A percentile compares a stretch with the other conserved stretches of the same genome.
Evolutionary conservation across 768 basidiomycete species (phyloP).

Genomic region (Trametes gibbosa): DNA sequence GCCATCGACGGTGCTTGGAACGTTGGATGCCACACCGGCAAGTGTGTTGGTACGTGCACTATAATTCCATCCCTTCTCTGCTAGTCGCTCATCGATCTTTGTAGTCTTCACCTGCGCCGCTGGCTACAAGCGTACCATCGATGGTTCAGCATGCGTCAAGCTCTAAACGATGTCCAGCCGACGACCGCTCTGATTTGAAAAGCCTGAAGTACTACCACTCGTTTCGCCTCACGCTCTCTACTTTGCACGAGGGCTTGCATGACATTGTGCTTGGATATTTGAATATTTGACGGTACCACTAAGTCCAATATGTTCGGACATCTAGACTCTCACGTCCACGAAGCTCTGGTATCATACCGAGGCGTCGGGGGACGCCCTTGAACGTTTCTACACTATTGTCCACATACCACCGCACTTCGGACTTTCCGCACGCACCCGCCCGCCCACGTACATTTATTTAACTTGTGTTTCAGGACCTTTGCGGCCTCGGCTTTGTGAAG

Average conservation of each 20-base stretch:
- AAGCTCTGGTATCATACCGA: slow-evolving; percentile 10
- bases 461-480: slow-evolving; percentile 6
- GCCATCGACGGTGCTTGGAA: slow-evolving; percentile 62
- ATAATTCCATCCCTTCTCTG: neutral
- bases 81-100: slow-evolving; percentile 3
- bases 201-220: slow-evolving; percentile 12
- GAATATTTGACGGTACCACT: slow-evolving; percentile 3
- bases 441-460: slow-evolving; percentile 1
- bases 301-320: slow-evolving; percentile 6
- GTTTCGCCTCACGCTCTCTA: slow-evolving; percentile 18
- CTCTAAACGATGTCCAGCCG: slow-evolving; percentile 28
- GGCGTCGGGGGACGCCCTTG: slow-evolving; percentile 7
- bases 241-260: neutral
- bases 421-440: neutral
- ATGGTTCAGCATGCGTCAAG: slow-evolving; percentile 43
- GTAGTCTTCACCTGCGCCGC: slow-evolving; percentile 50
- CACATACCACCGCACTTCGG: neutral
- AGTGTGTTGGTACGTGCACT: slow-evolving; percentile 48
- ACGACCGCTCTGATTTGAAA: neutral
- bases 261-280: slow-evolving; percentile 1
- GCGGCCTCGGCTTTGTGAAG: neutral
- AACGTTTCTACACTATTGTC: slow-evolving; percentile 1
- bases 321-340: neutral
- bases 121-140: slow-evolving; percentile 43
- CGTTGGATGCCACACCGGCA: slow-evolving; percentile 62